Evolutionary conservation across 1,284 basidiomycete genomes (phyloP).

Genomic region (Cronartium ribicola): DNA sequence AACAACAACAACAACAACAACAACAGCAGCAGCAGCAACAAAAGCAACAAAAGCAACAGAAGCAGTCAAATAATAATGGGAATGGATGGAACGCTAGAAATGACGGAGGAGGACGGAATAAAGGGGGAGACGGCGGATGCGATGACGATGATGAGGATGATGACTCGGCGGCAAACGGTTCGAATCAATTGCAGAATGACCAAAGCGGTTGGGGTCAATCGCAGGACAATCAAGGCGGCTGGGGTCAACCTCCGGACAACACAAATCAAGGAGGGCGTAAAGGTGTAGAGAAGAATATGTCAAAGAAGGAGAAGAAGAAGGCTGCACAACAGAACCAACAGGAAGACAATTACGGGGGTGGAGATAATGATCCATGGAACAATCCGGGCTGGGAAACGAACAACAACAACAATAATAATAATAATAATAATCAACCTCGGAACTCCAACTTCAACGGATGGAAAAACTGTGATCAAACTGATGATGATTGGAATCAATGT

Average conservation of each 20-base stretch:
- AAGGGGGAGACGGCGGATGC: neutral
- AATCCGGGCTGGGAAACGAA: too few relatives aligned
- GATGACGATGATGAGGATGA: neutral
- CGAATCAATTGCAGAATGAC: neutral
- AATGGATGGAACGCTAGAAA: neutral
- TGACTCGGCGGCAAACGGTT: too few relatives aligned
- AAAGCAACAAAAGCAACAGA: neutral
- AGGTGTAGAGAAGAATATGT: neutral
- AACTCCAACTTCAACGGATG: conserved; percentile 1
- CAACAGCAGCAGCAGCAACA: neutral
- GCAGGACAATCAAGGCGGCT: neutral
- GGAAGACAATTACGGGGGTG: neutral
- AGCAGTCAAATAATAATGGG: neutral
- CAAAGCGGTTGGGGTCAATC: neutral
- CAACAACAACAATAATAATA: too few relatives aligned
- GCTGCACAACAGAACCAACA: conserved; percentile 2
- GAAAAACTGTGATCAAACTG: neutral
- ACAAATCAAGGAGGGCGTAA: neutral
- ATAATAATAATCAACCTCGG: neutral
- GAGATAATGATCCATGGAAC: neutral
- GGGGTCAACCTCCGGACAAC: neutral
- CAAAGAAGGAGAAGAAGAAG: conserved; percentile 3
- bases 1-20: neutral
- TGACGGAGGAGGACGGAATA: neutral
- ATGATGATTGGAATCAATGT: neutral